Percentiles rank a stretch among this genome's conserved stretches.
Evolutionary conservation across 352 stramenopile genomes (phyloP).

Genomic region (Phytophthora brassicae): DNA sequence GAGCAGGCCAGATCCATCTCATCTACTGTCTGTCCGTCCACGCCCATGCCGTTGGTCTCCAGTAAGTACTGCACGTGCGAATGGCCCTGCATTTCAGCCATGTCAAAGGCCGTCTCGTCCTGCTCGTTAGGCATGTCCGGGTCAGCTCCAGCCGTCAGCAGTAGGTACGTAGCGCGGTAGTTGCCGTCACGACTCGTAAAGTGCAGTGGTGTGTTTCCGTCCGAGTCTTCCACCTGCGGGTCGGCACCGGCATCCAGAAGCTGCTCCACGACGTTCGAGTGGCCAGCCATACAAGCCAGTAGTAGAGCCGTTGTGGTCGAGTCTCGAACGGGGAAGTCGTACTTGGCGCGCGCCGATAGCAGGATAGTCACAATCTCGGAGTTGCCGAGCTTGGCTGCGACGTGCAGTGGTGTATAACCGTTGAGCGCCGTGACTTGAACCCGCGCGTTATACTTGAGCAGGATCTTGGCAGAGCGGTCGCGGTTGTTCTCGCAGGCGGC

Average conservation of each 20-base stretch:
- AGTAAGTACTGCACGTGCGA: constrained; percentile 78
- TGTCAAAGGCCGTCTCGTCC: constrained; percentile 81
- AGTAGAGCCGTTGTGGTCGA: constrained; percentile 69
- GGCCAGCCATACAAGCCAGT: constrained; percentile 59
- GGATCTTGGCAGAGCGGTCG: constrained; percentile 49
- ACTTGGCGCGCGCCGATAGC: constrained; percentile 43
- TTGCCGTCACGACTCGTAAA: constrained; percentile 74
- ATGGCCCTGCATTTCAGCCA: constrained; percentile 64
- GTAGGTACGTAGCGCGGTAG: constrained; percentile 75
- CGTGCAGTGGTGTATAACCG: constrained; percentile 61
- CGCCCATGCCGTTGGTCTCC: constrained; percentile 73
- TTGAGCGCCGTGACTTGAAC: constrained; percentile 43
- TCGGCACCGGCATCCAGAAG: constrained; percentile 76
- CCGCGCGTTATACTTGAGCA: constrained; percentile 62
- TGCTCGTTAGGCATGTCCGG: constrained; percentile 82
- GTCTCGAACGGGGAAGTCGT: constrained; percentile 47
- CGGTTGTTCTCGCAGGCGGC: constrained; percentile 66
- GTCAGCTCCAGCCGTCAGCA: constrained; percentile 82
- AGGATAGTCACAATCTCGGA: constrained; percentile 47
- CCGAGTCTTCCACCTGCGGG: constrained; percentile 70
- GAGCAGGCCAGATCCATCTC: constrained; percentile 66
- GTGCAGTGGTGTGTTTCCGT: constrained; percentile 83
- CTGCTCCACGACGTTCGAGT: constrained; percentile 65
- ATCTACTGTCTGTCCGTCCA: constrained; percentile 50
- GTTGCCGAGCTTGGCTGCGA: constrained; percentile 60